Conservation (phyloP, 805 yeast genomes). For the Maudiozyma serrabonitensis region DNA sequence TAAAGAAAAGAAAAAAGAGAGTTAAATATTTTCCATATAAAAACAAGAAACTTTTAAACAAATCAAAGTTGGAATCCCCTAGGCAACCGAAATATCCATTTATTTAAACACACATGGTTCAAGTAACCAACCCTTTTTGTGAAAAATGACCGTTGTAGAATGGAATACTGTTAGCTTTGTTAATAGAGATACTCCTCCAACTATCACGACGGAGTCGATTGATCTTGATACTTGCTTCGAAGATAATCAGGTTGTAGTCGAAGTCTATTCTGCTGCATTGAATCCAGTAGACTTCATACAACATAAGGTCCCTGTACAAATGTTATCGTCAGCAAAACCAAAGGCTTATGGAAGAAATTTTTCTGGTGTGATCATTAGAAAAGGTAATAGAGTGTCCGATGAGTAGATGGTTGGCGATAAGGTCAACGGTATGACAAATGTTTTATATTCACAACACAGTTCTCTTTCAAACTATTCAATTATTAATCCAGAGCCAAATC, state of each 20-base stretch:
- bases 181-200: background rate
- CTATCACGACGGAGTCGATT: background rate
- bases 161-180: background rate
- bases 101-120: too few relatives aligned
- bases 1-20: too few relatives aligned
- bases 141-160: too few relatives aligned
- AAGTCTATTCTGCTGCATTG: background rate
- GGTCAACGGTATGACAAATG: background rate
- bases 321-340: conserved; percentile 1
- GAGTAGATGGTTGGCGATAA: background rate
- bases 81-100: too few relatives aligned
- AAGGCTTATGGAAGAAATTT: conserved; percentile 23
- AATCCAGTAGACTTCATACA: background rate
- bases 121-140: too few relatives aligned
- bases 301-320: background rate
- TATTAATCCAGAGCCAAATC: conserved; percentile 28
- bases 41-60: too few relatives aligned
- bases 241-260: background rate
- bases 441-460: conserved; percentile 19
- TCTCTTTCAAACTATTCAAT: conserved; percentile 15
- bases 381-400: conserved; percentile 10
- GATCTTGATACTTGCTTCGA: background rate
- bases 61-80: too few relatives aligned
- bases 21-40: too few relatives aligned
- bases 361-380: conserved; percentile 21